Evolutionary conservation across 495 filamentous ascomycete genomes (phyloP), one percentile per base, ranked within the genome.

Genomic region (Podospora anserina): DNA sequence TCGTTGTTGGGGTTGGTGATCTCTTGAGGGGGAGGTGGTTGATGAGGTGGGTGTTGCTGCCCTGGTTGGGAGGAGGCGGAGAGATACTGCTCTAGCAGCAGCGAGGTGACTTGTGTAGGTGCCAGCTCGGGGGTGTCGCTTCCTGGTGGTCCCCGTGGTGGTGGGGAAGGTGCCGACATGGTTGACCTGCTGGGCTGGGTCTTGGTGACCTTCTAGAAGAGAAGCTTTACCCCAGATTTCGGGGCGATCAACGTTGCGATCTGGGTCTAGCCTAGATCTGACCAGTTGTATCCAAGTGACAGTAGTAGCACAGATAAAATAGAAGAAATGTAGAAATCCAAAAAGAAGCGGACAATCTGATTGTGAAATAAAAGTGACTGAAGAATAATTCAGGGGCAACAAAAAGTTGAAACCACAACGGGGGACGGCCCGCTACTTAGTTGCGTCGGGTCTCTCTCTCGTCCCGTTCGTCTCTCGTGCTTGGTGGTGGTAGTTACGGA

Each of bases 341-440:
- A 26, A 58, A 58, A 58, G 18, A 26, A 18, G 16, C n/a, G 23
- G 23, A 58, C 55, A 58, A 58, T 58, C 5, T 5, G 23, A 58
- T 19, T 20, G 23, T 58, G 55, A 58, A 49, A 49, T 49, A 49
- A 58, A 20, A 20, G 18, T 15, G 55, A 1, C 4, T 5, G 23
- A 58, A 0, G 19, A 23, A 23, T 23, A 23, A 23, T 58, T 26
- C n/a, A 58, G 11, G 23, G 23, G 23, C 0, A 4, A 26, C n/a
- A 15, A 20, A 58, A 26, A 58, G 9, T 15, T 20, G 55, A 58
- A 58, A 58, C 55, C 55, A 58, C 55, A 26, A 58, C 4, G n/a
- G 55, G 55, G 55, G n/a, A 58, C 55, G 55, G 55, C 55, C 55
- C 55, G 55, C 55, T 58, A 20, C 23, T 26, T 58, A 58, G 55